Percentiles rank a stretch among this genome's conserved stretches.
These are phyloP conservation scores for Diplotaxis tenuifolia DNA, from an alignment of 345 rosid genomes.

Conservation along the genomic window DNA sequence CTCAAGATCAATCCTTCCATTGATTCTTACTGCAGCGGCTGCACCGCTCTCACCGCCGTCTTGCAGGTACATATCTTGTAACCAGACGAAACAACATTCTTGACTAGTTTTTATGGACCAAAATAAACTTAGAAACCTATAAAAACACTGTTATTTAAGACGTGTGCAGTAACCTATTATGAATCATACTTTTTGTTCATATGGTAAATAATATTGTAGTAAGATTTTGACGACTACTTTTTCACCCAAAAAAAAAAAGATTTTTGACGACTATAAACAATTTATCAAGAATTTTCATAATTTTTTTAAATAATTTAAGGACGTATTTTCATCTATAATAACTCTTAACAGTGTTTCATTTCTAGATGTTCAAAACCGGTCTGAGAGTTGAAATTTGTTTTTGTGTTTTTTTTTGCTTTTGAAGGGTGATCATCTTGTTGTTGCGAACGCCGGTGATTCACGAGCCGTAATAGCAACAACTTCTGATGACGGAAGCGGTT, in stretches of 20 bases:
- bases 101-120: background rate
- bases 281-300: too few species aligned
- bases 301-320: too few species aligned
- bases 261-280: too few species aligned
- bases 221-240: too few species aligned
- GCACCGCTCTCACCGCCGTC: conserved; percentile 71
- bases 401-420: background rate
- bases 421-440: conserved; percentile 48
- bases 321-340: too few species aligned
- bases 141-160: background rate
- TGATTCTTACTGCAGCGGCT: conserved; percentile 71
- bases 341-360: too few species aligned
- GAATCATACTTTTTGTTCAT: background rate
- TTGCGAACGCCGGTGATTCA: conserved; percentile 83
- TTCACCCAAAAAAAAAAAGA: too few species aligned
- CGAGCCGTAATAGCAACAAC: conserved; percentile 73
- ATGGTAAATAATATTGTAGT: too few species aligned
- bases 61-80: conserved; percentile 56
- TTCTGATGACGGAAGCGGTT: conserved; percentile 37
- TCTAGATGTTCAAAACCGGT: too few species aligned
- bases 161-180: background rate
- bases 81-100: background rate
- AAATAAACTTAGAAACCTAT: too few species aligned
- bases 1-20: conserved; percentile 62
- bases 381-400: too few species aligned